Conservation (phyloP, 2,329 filamentous ascomycete species). For the Allantophomopsis lycopodina region DNA sequence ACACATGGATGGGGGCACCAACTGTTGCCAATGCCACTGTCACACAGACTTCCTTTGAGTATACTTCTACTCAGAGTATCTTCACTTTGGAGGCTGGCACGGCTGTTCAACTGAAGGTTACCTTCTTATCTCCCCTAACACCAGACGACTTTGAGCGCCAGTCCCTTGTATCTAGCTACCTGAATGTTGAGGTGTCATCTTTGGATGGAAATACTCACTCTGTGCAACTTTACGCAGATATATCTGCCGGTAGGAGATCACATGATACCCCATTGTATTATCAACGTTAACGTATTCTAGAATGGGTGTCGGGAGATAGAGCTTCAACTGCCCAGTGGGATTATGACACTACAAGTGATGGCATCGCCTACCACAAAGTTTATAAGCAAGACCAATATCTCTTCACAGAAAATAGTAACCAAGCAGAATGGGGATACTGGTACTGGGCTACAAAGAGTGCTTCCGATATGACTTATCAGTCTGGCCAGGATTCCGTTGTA, state of each 20-base stretch:
- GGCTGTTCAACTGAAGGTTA: slow-evolving; percentile 49
- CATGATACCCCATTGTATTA: slow-evolving; percentile 2
- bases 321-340: slow-evolving; percentile 46
- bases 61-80: slow-evolving; percentile 58
- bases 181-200: slow-evolving; percentile 48
- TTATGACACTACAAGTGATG: slow-evolving; percentile 28
- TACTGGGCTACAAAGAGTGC: slow-evolving; percentile 56
- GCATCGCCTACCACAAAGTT: slow-evolving; percentile 51
- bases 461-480: slow-evolving; percentile 49
- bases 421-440: slow-evolving; percentile 70
- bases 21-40: slow-evolving; percentile 30
- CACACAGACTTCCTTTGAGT: slow-evolving; percentile 49
- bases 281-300: slow-evolving; percentile 23
- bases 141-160: slow-evolving; percentile 52
- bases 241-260: slow-evolving; percentile 47
- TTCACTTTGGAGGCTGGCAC: slow-evolving; percentile 53
- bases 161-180: slow-evolving; percentile 57
- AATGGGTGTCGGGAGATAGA: slow-evolving; percentile 57
- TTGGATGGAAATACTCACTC: slow-evolving; percentile 47
- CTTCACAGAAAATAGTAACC: slow-evolving; percentile 55
- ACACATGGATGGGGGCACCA: slow-evolving; percentile 55
- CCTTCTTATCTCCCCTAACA: slow-evolving; percentile 58
- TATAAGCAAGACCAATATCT: slow-evolving; percentile 43
- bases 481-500: slow-evolving; percentile 51
- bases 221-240: slow-evolving; percentile 60